phyloP scores from a whole-genome alignment of 2,329 filamentous ascomycete species.

The Colletotrichum neosansevieriae region DNA sequence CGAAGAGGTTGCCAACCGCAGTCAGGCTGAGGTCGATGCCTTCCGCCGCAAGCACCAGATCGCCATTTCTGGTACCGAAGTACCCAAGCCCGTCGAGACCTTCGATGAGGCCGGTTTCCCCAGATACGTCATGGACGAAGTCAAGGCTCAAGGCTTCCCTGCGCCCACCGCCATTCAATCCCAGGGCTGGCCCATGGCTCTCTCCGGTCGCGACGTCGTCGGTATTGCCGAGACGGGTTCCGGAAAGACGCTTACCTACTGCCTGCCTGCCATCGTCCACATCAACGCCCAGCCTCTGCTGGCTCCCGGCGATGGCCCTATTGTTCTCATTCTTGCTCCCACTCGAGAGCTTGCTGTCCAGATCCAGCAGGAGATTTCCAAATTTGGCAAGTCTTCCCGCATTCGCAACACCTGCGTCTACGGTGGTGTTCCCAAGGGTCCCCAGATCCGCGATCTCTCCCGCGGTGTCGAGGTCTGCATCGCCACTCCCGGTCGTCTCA shows the following conservation, averaged over 20 bases:
- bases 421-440: conserved; percentile 97
- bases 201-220: conserved; percentile 97
- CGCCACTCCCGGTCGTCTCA: conserved; percentile 95
- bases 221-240: conserved; percentile 99
- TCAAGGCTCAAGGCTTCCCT: conserved; percentile 97
- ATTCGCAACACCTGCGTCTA: conserved; percentile 99
- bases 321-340: conserved; percentile 94
- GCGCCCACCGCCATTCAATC: conserved; percentile 96
- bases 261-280: conserved; percentile 97
- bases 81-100: conserved; percentile 94
- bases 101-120: conserved; percentile 99
- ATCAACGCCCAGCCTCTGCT: conserved; percentile 99
- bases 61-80: conserved; percentile 80
- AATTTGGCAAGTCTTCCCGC: conserved; percentile 97
- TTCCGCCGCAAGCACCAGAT: conserved; percentile 91
- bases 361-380: conserved; percentile 98
- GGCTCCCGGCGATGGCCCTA: conserved; percentile 93
- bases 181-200: conserved; percentile 98
- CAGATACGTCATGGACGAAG: conserved; percentile 96
- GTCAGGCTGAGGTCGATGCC: conserved; percentile 82
- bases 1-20: conserved; percentile 79
- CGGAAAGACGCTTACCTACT: conserved; percentile 99
- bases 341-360: conserved; percentile 98
- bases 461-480: conserved; percentile 99
- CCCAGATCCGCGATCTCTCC: conserved; percentile 93